These are phyloP conservation scores for Berkeleyomyces rouxiae DNA, from an alignment of 2,329 filamentous ascomycete genomes.

Conservation along the genomic window DNA sequence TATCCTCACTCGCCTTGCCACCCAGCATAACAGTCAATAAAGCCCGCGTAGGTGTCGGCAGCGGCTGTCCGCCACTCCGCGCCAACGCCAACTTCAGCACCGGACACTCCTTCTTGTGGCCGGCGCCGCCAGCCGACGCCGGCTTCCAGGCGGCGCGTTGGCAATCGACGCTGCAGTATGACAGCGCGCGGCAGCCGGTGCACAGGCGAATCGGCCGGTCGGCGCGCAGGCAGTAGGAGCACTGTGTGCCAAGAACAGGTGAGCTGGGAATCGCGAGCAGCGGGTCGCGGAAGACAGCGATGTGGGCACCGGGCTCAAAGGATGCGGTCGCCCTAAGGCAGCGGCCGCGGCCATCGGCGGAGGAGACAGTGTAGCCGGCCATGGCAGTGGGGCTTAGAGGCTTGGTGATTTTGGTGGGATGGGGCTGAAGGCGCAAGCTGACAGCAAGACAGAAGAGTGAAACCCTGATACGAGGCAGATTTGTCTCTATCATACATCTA, in stretches of 20 bases:
- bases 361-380: constrained; percentile 4
- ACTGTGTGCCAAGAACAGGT: constrained; percentile 26
- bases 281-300: constrained; percentile 29
- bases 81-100: constrained; percentile 26
- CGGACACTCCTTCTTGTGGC: constrained; percentile 39
- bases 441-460: not conserved
- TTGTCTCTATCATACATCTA: too few relatives aligned
- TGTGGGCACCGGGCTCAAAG: constrained; percentile 29
- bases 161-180: constrained; percentile 38
- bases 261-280: constrained; percentile 32
- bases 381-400: not conserved
- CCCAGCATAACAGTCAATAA: constrained; percentile 34
- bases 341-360: constrained; percentile 22
- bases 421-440: not conserved
- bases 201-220: constrained; percentile 25
- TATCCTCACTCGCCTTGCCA: constrained; percentile 20
- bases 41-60: constrained; percentile 40
- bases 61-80: constrained; percentile 18
- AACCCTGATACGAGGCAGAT: not conserved
- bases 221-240: constrained; percentile 32
- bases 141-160: constrained; percentile 37
- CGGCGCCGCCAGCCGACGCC: constrained; percentile 8
- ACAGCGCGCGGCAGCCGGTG: constrained; percentile 34
- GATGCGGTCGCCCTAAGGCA: constrained; percentile 27
- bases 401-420: not conserved